Base-by-base conservation (phyloP, 1,139 yeast genomes). In the Entelexis sorbosivorans region DNA sequence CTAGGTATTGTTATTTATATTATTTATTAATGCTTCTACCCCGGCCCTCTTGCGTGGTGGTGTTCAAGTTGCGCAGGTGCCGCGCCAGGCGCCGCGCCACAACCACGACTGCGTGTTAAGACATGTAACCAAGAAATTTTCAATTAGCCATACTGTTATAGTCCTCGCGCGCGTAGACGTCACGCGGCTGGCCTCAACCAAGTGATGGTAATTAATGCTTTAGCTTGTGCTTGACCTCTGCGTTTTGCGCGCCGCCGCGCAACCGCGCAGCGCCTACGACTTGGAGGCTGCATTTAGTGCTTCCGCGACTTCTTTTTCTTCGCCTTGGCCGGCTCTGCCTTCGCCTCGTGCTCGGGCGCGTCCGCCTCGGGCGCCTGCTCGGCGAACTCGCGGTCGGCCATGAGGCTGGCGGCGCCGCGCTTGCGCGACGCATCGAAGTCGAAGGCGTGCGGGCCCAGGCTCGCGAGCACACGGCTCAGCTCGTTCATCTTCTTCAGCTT, bases 391-490 rank as follows among this genome's bases (percentile, higher is more conserved):
- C 58, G 59, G 22, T 58, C 63, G 39, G 65, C 61, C 68, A 66
- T 65, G 26, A 60, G 42, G 44, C 61, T 56, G 20, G 68, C 67
- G 29, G 63, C 20, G 10, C 70, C 70, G 16, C 52, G 49, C 39
- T 57, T 59, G 17, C 47, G 47, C 19, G 33, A n/a, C 11, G 44
- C 26, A 5, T 42, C 52, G 52, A 64, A 55, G 34, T 60, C 62
- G n/a, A 84, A 83, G 2, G 93, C 91, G 55, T 77, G 74, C 4
- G 96, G 96, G 0, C 96, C 96, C 49, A 88, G 64, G n/a, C 89
- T 87, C 38, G 86, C 78, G 64, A 87, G 69, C 32, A 89, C 66
- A 60, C 91, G 76, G 17, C 91, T 81, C 40, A 89, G 75, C 64
- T 88, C 96, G 66, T 88, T 88, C 46, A 75, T 68, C 60, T 82